phyloP scores from a whole-genome alignment of 371 early-diverging fungal species.

The Mortierella sp. region DNA sequence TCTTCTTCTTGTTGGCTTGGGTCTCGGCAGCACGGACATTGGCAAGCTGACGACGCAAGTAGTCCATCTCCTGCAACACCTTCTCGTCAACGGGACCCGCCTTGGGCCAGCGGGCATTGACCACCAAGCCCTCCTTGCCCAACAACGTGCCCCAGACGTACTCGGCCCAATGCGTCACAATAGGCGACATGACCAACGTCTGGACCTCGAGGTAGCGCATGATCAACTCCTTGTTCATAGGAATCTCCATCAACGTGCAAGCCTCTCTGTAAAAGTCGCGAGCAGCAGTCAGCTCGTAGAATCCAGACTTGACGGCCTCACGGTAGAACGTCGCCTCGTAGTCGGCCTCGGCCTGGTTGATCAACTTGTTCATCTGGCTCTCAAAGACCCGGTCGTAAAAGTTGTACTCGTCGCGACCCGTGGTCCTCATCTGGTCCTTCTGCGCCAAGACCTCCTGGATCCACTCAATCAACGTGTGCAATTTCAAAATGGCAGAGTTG shows the following conservation, averaged over 20 bases:
- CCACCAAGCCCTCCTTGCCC: conserved; percentile 80
- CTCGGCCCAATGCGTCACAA: conserved; percentile 96
- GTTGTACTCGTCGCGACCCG: conserved; percentile 61
- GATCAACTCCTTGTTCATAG: conserved; percentile 91
- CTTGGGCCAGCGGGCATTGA: conserved; percentile 83
- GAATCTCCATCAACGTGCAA: conserved; percentile 72
- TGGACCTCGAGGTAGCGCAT: conserved; percentile 86
- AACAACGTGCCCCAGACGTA: conserved; percentile 87
- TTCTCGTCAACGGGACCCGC: conserved; percentile 70
- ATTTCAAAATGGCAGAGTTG: conserved; percentile 95
- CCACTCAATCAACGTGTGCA: conserved; percentile 95
- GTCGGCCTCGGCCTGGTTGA: conserved; percentile 76
- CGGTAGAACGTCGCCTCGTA: conserved; percentile 92
- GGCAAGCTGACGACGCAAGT: conserved; percentile 83
- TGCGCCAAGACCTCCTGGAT: conserved; percentile 72
- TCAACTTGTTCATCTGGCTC: conserved; percentile 87
- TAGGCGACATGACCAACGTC: conserved; percentile 86
- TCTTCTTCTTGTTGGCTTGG: conserved; percentile 82
- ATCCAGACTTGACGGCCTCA: conserved; percentile 96
- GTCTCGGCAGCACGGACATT: conserved; percentile 88
- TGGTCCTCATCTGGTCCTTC: conserved; percentile 48
- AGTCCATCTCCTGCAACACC: conserved; percentile 83
- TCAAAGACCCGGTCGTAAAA: conserved; percentile 92
- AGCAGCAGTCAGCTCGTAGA: conserved; percentile 93
- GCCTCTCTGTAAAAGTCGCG: conserved; percentile 93